Conservation (phyloP, 139 green algal genomes). For the Haematococcus lacustris region DNA sequence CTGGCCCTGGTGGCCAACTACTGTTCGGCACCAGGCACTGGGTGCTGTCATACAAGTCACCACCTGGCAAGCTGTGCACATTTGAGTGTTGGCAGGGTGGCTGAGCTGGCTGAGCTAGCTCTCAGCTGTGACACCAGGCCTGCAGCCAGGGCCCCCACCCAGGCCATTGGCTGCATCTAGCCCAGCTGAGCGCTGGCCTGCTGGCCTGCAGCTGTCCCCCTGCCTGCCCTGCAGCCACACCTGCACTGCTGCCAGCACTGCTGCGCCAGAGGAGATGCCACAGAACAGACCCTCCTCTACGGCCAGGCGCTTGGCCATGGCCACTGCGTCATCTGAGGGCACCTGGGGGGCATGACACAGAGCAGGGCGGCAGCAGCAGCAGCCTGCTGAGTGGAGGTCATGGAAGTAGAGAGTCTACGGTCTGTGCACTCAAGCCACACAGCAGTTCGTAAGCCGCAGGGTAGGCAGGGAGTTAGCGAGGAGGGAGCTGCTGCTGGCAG, state of each 20-base stretch:
- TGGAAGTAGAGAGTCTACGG: background rate
- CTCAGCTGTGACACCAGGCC: no score
- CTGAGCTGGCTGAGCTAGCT: no score
- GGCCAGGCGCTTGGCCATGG: slow-evolving; percentile 76
- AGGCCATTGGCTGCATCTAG: no score
- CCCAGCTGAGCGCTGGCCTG: no score
- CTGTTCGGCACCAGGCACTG: background rate
- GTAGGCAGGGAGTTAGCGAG: background rate
- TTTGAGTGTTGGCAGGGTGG: no score
- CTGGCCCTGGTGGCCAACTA: background rate
- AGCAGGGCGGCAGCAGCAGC: background rate
- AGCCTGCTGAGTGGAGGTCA: background rate
- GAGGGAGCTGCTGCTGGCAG: background rate
- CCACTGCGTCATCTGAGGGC: slow-evolving; percentile 72
- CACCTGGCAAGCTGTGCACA: background rate
- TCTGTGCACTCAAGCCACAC: background rate
- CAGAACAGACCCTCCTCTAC: slow-evolving; percentile 87
- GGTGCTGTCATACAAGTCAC: background rate
- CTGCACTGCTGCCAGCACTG: slow-evolving; percentile 65
- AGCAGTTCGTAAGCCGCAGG: background rate
- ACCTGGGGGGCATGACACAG: slow-evolving; percentile 36
- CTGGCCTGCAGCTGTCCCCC: no score
- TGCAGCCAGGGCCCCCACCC: no score
- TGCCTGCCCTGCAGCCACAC: slow-evolving; percentile 21
- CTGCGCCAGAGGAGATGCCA: slow-evolving; percentile 88